A percentile compares a stretch with the other conserved stretches of the same genome.
Conservation (phyloP, 805 yeast species). For the Vanderwaltozyma polyspora region DNA sequence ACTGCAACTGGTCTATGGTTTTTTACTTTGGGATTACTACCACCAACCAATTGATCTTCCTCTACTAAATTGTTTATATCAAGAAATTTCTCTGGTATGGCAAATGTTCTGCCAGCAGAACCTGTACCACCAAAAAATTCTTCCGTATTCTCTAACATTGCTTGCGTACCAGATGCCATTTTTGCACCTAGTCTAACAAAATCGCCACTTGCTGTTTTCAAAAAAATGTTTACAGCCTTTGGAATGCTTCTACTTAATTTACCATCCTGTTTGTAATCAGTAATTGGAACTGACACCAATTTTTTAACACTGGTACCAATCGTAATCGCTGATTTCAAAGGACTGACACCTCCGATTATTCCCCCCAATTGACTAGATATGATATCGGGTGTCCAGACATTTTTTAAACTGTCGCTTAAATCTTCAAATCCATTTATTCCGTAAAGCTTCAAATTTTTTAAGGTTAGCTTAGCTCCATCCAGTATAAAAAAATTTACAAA, state of each 20-base stretch:
- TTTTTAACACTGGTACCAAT: conserved; percentile 72
- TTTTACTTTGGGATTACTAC: conserved; percentile 24
- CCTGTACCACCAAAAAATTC: conserved; percentile 70
- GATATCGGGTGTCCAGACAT: conserved; percentile 84
- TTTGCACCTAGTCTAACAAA: conserved; percentile 72
- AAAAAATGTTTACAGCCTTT: conserved; percentile 63
- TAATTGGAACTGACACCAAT: conserved; percentile 58
- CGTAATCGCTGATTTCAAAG: conserved; percentile 64
- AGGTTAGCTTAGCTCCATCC: conserved; percentile 68
- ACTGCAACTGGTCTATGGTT: conserved; percentile 21
- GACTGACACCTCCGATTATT: conserved; percentile 73
- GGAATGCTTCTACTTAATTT: conserved; percentile 57
- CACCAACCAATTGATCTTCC: conserved; percentile 28
- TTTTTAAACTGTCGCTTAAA: conserved; percentile 44
- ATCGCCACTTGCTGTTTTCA: conserved; percentile 71
- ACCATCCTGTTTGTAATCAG: conserved; percentile 67
- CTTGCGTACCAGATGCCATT: conserved; percentile 80
- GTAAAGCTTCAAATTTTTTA: conserved; percentile 51
- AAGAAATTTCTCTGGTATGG: conserved; percentile 6
- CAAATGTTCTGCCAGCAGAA: conserved; percentile 32
- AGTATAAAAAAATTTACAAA: conserved; percentile 79
- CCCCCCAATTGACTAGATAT: conserved; percentile 70
- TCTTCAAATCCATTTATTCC: conserved; percentile 70
- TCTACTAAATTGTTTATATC: conserved; percentile 20
- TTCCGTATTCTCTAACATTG: conserved; percentile 68